Conservation (phyloP, 106 monocot species). For the Platanthera guangdongensis region DNA sequence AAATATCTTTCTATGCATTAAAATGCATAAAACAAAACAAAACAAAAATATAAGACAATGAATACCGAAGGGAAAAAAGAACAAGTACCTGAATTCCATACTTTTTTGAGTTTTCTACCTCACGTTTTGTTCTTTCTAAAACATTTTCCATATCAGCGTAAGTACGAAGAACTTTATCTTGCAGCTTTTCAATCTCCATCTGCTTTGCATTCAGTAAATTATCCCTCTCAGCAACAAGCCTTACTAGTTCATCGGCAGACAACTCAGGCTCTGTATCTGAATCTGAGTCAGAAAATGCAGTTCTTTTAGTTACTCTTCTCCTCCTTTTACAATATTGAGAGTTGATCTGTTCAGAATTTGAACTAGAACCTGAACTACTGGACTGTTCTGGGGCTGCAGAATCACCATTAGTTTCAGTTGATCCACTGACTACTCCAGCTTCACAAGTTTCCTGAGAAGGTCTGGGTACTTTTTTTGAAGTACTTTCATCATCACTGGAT, state of each 20-base stretch:
- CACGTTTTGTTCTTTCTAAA: conserved; percentile 59
- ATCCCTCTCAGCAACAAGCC: conserved; percentile 76
- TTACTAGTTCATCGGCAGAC: conserved; percentile 65
- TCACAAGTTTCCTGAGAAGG: conserved; percentile 6
- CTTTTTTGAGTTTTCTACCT: conserved; percentile 84
- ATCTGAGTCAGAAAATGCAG: conserved; percentile 50
- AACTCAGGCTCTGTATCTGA: conserved; percentile 55
- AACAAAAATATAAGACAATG: neutral
- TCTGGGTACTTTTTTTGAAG: neutral
- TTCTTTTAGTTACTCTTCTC: conserved; percentile 28
- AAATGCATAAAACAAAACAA: neutral
- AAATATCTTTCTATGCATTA: neutral
- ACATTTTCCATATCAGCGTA: conserved; percentile 93
- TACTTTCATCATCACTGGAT: conserved; percentile 6
- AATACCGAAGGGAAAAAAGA: neutral
- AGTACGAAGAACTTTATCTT: conserved; percentile 78
- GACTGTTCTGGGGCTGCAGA: conserved; percentile 21
- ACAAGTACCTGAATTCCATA: conserved; percentile 63
- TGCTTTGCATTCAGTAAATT: conserved; percentile 54
- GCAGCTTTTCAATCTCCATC: conserved; percentile 65
- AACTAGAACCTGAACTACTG: conserved; percentile 21
- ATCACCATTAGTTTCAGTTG: conserved; percentile 10
- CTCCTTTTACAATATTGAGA: conserved; percentile 13
- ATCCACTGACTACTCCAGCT: neutral
- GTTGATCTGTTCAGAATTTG: conserved; percentile 9